These are phyloP conservation scores for Potentilla sterilis DNA, from an alignment of 306 rosid genomes.

Conservation along the genomic window DNA sequence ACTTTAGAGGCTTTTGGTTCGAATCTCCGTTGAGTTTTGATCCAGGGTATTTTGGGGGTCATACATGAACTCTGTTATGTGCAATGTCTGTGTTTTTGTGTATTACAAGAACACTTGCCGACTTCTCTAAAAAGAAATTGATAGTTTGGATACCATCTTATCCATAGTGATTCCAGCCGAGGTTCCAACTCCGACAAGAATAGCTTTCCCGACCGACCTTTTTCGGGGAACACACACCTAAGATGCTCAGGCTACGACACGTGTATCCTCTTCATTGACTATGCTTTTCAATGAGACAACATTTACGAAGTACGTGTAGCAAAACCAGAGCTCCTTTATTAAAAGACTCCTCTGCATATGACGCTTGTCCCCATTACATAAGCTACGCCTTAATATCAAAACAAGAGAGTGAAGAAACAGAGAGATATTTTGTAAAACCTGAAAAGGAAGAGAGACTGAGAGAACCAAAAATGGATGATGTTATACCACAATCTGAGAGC, in stretches of 20 bases:
- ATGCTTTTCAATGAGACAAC: constrained; percentile 4
- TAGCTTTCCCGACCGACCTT: constrained; percentile 6
- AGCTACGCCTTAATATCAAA: neutral
- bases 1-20: neutral
- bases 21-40: neutral
- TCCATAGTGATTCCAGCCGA: neutral
- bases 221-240: neutral
- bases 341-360: neutral
- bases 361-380: constrained; percentile 12
- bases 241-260: neutral
- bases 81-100: neutral
- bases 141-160: neutral
- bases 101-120: neutral
- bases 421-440: neutral
- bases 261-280: constrained; percentile 10
- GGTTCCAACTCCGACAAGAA: constrained; percentile 2
- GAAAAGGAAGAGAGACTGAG: neutral
- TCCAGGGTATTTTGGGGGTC: neutral
- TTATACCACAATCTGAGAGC: constrained; percentile 16
- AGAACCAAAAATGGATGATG: constrained; percentile 32
- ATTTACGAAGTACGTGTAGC: constrained; percentile 23
- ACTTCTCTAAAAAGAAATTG: neutral
- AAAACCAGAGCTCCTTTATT: neutral
- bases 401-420: neutral
- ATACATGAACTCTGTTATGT: neutral